phyloP scores from a whole-genome alignment of 1,284 basidiomycete genomes.

The Microbotryum lychnidis-dioicae region DNA sequence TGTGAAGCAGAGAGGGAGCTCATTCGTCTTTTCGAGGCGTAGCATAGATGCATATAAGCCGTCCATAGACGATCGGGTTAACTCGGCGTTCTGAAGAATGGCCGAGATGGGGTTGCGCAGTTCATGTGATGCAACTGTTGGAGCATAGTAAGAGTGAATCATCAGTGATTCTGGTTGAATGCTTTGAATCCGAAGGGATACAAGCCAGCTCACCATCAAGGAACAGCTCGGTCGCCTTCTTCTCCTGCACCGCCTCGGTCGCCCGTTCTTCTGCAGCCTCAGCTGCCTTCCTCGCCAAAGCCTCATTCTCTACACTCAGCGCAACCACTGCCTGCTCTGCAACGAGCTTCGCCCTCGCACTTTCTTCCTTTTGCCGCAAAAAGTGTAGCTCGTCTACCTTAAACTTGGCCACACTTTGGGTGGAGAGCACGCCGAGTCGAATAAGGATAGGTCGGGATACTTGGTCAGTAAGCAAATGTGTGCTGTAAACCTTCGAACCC shows the following conservation, averaged over 20 bases:
- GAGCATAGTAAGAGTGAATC: too few species aligned
- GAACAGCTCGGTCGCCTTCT: constrained; percentile 19
- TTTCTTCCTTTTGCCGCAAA: too few species aligned
- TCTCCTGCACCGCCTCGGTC: constrained; percentile 15
- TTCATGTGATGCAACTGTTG: constrained; percentile 20
- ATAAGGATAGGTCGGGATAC: too few species aligned
- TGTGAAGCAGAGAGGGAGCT: constrained; percentile 9
- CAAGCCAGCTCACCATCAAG: constrained; percentile 10
- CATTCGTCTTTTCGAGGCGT: background rate
- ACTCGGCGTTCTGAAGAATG: constrained; percentile 21
- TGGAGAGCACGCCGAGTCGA: too few species aligned
- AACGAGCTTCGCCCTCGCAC: too few species aligned
- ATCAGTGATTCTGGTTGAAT: too few species aligned
- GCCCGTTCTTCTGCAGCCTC: constrained; percentile 13
- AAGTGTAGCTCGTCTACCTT: too few species aligned
- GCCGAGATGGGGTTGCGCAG: constrained; percentile 23
- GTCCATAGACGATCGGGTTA: constrained; percentile 19
- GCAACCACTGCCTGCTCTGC: constrained; percentile 15
- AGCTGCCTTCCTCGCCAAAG: constrained; percentile 10
- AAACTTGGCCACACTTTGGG: too few species aligned
- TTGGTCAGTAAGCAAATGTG: too few species aligned
- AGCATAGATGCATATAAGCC: background rate
- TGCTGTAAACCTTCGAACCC: too few species aligned
- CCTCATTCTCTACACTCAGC: constrained; percentile 16
- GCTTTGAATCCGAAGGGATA: too few species aligned